Evolutionary conservation across 208 protist genomes (phyloP), one percentile per base, ranked within the genome.

Genomic region (Entamoeba nuttalli): DNA sequence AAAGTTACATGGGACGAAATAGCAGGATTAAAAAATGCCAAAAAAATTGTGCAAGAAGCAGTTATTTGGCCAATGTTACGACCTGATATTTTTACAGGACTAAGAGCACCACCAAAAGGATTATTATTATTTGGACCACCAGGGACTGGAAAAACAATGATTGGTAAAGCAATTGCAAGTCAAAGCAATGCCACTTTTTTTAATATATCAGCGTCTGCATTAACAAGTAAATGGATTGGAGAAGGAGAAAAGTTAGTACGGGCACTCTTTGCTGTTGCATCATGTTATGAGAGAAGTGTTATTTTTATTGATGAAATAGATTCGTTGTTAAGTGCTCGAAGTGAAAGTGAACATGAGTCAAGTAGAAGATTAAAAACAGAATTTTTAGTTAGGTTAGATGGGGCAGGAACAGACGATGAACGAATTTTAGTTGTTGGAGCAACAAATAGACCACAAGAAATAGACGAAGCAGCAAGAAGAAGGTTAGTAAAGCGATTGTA

Each of bases 231-330:
- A 51, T 95, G 17, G 9, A 4, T 52, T 53, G 96, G 96, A 19
- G 96, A 96, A n/a, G 25, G 93, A 7, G 96, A 95, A 21, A 95
- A 95, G 51, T n/a, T 95, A 11, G 95, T 94, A 21, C 2, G 44
- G 48, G 94, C 52, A 3, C 19, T 96, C 4, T 96, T 95, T 52
- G 71, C 51, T 15, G 53, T 96, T 4, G 96, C 96, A 15, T 1
- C 95, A 11, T 9, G 11, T 2, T 98, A 99, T 96, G 98, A 98
- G 69, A 99, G 99, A 9, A 99, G 99, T 4, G 99, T 99, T 96
- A 99, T 99, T 96, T 99, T 99, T 97, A 99, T 99, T 98, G 99
- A 99, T 97, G 99, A 99, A 96, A 99, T 99, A 96, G 99, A 99
- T 97, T 99, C 98, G 5, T 99, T 99, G 96, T 99, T 99, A 95